Base-by-base conservation (phyloP, 305 asterid genomes). In the Rubia occidens region DNA sequence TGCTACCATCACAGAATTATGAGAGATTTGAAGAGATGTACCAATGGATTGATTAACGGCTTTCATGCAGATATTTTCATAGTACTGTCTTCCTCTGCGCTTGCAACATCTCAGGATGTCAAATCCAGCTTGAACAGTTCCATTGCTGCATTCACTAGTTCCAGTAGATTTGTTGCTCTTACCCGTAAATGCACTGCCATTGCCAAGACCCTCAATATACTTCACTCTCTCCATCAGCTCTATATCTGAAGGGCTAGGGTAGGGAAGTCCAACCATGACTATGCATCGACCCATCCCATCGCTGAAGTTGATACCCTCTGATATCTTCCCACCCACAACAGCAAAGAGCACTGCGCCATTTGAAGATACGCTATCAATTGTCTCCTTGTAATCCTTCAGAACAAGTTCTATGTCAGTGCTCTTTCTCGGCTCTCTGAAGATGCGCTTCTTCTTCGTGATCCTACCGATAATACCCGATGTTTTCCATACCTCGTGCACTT, bases 51-150 rank as follows among this genome's bases (percentile, higher is more conserved):
- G 99, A 77, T 94, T 94, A 20, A 90, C 93, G 62, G 99, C 96
- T 86, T 94, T 94, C 92, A 90, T 86, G 89, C 99, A 94, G 71
- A 94, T 93, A 85, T 90, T 94, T 78, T 94, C 99, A 8, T 94
- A 94, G 78, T 94, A 94, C 76, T 87, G 95, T 73, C 85, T 88
- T 60, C 97, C 98, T 79, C 95, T 82, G 70, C 81, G 87, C 74
- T 83, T 94, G 74, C 99, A 94, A 24, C 89, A 84, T 77, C 78
- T 85, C 71, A 94, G 87, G 74, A 87, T 79, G 70, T 80, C 85
- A 68, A 90, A 82, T 63, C 96, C 95, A 15, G 78, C 79, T 72
- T 85, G 89, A 37, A 75, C 82, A 72, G 80, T 91, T 70, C 80
- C 88, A 53, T 69, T 77, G 3, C 63, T 74, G 60, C 76, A 77